Conservation (phyloP, 2,329 filamentous ascomycete species). For the Cercospora janseana region DNA sequence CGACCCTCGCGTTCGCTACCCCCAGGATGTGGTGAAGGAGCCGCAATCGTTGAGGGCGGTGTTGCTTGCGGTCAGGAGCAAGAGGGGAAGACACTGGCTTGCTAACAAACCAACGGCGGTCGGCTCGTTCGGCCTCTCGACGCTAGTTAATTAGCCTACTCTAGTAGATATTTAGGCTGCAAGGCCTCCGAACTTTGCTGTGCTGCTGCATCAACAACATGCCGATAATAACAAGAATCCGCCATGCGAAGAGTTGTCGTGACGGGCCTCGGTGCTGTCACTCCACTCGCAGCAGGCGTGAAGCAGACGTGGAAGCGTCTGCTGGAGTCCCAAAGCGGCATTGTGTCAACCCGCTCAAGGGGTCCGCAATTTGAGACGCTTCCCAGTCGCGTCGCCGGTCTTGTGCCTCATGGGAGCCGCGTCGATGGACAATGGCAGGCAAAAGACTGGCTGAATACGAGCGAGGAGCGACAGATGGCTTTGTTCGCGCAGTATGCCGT, state of each 20-base stretch:
- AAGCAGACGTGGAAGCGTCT: slow-evolving; percentile 77
- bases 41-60: too few relatives aligned
- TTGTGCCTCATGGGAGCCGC: slow-evolving; percentile 63
- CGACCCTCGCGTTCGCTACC: too few relatives aligned
- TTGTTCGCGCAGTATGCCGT: slow-evolving; percentile 88
- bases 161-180: background rate
- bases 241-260: slow-evolving; percentile 53
- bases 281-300: slow-evolving; percentile 45
- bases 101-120: too few relatives aligned
- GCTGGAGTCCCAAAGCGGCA: slow-evolving; percentile 73
- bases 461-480: slow-evolving; percentile 77
- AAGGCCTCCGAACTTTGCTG: background rate
- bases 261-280: slow-evolving; percentile 51
- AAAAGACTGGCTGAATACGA: slow-evolving; percentile 48
- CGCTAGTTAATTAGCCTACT: background rate
- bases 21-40: too few relatives aligned
- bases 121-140: background rate
- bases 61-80: too few relatives aligned
- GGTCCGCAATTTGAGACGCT: slow-evolving; percentile 66
- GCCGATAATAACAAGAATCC: slow-evolving; percentile 30
- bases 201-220: slow-evolving; percentile 5
- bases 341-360: slow-evolving; percentile 67
- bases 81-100: too few relatives aligned
- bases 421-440: slow-evolving; percentile 48
- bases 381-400: slow-evolving; percentile 79